Conservation (phyloP, 352 stramenopile genomes). For the Detonula confervacea region DNA sequence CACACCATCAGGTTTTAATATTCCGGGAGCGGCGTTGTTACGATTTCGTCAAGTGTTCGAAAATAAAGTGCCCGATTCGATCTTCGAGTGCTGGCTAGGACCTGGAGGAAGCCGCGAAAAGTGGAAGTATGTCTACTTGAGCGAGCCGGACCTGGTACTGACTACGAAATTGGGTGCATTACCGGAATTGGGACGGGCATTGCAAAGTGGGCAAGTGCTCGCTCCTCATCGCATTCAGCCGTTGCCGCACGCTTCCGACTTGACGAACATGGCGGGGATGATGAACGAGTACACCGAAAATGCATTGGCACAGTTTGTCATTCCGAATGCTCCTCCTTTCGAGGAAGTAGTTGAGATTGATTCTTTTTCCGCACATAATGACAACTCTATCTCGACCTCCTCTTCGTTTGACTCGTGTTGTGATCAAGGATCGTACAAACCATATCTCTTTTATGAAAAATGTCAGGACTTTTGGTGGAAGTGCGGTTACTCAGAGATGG, state of each 20-base stretch:
- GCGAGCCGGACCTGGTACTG: constrained; percentile 40
- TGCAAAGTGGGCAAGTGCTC: constrained; percentile 26
- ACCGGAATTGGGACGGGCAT: constrained; percentile 10
- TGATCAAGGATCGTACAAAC: constrained; percentile 11
- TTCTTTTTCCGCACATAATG: neutral
- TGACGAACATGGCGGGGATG: neutral
- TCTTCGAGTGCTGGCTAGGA: constrained; percentile 23
- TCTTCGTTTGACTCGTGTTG: constrained; percentile 17
- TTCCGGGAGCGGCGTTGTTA: constrained; percentile 25
- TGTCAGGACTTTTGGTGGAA: constrained; percentile 17
- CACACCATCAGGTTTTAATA: constrained; percentile 1
- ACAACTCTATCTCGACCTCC: neutral
- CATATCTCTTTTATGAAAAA: neutral
- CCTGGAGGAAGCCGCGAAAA: neutral
- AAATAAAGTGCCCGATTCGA: neutral
- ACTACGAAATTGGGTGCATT: constrained; percentile 16
- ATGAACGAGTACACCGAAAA: too few species aligned
- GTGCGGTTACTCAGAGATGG: neutral
- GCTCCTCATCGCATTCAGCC: constrained; percentile 34
- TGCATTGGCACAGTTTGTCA: too few species aligned
- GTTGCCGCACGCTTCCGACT: constrained; percentile 23
- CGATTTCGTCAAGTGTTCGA: constrained; percentile 23
- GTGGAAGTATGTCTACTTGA: constrained; percentile 39
- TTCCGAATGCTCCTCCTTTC: constrained; percentile 6
- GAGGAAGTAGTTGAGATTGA: constrained; percentile 11